Evolutionary conservation across 1,284 basidiomycete genomes (phyloP).

Genomic region (Trametes polyzona): DNA sequence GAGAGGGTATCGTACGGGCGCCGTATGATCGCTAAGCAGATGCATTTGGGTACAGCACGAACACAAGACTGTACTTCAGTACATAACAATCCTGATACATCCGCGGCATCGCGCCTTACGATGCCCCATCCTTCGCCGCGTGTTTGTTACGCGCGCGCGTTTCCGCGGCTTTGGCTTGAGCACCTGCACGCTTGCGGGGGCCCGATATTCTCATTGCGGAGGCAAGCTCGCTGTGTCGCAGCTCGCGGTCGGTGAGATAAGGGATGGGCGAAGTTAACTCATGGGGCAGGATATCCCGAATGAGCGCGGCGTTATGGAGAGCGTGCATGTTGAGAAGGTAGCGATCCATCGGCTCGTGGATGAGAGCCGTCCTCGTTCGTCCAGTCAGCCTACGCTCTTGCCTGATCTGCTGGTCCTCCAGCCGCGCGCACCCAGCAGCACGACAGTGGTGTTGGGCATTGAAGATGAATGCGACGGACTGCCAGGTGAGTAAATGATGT

Average conservation of each 20-base stretch:
- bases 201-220: slow-evolving; percentile 7
- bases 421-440: slow-evolving; percentile 2
- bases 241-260: slow-evolving; percentile 6
- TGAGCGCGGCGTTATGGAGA: slow-evolving; percentile 27
- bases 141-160: slow-evolving; percentile 12
- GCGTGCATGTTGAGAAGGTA: slow-evolving; percentile 30
- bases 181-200: slow-evolving; percentile 12
- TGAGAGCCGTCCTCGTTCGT: slow-evolving; percentile 5
- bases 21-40: too few species aligned
- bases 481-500: too few species aligned
- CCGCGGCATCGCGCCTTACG: background rate
- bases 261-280: slow-evolving; percentile 10
- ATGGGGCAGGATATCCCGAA: slow-evolving; percentile 20
- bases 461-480: slow-evolving; percentile 26
- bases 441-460: slow-evolving; percentile 30
- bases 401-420: background rate
- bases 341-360: background rate
- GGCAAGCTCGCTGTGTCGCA: slow-evolving; percentile 12
- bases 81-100: background rate
- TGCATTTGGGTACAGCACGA: too few species aligned
- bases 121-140: background rate
- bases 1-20: too few species aligned
- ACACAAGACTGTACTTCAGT: background rate
- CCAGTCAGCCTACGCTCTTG: slow-evolving; percentile 1
- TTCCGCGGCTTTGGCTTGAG: slow-evolving; percentile 8